Percentiles rank a stretch among this genome's conserved stretches.
Conservation (phyloP, 176 grass and related monocot species). For the Avena eriantha region DNA sequence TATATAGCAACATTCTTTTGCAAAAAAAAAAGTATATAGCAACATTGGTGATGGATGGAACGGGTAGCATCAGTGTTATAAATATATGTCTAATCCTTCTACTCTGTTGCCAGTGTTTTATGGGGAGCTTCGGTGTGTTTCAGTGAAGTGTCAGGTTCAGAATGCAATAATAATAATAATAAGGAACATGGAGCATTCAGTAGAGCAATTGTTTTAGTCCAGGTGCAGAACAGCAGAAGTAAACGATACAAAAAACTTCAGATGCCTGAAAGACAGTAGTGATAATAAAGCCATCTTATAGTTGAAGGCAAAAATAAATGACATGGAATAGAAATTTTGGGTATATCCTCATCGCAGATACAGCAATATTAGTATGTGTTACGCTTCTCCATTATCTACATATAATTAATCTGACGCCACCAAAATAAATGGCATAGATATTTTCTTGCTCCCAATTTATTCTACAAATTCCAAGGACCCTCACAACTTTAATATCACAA, state of each 20-base stretch:
- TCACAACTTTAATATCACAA: background rate
- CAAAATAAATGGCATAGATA: background rate
- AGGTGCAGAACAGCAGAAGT: no score
- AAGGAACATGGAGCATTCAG: no score
- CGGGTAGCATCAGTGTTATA: background rate
- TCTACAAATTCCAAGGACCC: background rate
- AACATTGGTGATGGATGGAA: constrained; percentile 14
- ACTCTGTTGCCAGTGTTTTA: background rate
- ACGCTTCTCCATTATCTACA: background rate
- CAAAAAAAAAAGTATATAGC: background rate
- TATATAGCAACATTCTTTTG: background rate
- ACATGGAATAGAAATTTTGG: no score
- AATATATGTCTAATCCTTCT: background rate
- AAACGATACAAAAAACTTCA: no score
- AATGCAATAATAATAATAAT: background rate
- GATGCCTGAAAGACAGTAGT: background rate
- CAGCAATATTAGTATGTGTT: no score
- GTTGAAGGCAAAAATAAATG: background rate
- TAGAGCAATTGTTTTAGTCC: no score
- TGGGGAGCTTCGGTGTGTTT: background rate
- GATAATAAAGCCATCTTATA: background rate
- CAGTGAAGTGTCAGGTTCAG: background rate
- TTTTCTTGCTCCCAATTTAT: background rate
- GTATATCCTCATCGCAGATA: background rate
- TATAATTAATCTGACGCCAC: background rate